A percentile compares a stretch with the other conserved stretches of the same genome.
Conservation (phyloP, 371 early-diverging fungal species). For the Lichtheimia ornata region DNA sequence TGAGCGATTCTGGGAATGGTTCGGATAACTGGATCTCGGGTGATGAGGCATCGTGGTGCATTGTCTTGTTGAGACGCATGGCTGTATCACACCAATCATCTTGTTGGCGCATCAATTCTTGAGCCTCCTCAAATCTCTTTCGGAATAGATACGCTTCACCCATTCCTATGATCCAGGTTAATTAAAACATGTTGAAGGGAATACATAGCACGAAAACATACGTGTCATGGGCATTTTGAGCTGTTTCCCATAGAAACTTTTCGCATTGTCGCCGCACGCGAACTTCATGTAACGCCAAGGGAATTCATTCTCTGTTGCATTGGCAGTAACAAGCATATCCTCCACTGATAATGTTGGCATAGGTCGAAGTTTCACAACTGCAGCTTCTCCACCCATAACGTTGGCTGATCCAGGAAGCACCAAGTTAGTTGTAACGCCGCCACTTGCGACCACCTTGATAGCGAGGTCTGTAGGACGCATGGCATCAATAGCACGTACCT, state of each 20-base stretch:
- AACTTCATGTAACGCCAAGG: constrained; percentile 83
- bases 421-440: constrained; percentile 78
- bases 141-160: constrained; percentile 76
- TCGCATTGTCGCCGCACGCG: constrained; percentile 90
- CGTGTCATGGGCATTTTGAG: constrained; percentile 37
- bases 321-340: constrained; percentile 67
- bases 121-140: constrained; percentile 61
- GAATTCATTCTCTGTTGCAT: constrained; percentile 49
- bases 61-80: constrained; percentile 2
- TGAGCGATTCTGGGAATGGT: constrained; percentile 66
- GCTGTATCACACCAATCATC: constrained; percentile 81
- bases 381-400: constrained; percentile 82
- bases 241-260: constrained; percentile 26
- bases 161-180: constrained; percentile 41
- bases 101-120: constrained; percentile 52
- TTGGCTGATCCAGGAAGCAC: constrained; percentile 80
- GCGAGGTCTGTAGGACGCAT: constrained; percentile 68
- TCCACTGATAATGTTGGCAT: constrained; percentile 58
- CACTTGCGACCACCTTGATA: constrained; percentile 68
- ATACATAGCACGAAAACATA: constrained; percentile 8
- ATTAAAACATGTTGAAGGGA: not conserved
- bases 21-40: constrained; percentile 20
- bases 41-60: constrained; percentile 1
- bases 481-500: constrained; percentile 62
- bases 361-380: constrained; percentile 64